Conservation (phyloP, 768 basidiomycete genomes). For the Termitomyces sp. region DNA sequence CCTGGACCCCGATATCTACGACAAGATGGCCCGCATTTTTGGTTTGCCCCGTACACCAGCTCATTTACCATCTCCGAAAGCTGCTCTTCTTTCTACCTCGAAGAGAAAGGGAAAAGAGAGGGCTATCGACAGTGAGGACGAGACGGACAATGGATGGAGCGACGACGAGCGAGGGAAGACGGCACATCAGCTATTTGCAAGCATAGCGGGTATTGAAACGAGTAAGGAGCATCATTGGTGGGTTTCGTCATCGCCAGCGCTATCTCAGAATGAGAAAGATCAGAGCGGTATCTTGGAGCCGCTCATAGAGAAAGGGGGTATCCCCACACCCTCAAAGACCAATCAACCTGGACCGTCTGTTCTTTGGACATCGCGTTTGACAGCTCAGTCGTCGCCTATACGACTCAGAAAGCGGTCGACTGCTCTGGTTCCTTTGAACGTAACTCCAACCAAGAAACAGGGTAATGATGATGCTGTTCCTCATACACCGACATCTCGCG, state of each 20-base stretch:
- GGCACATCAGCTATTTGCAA: constrained; percentile 51
- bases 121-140: constrained; percentile 25
- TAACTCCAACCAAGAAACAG: background rate
- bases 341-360: constrained; percentile 2
- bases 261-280: constrained; percentile 1
- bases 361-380: constrained; percentile 13
- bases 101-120: constrained; percentile 16
- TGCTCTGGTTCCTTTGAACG: background rate
- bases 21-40: constrained; percentile 27
- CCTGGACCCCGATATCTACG: constrained; percentile 30
- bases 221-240: constrained; percentile 27
- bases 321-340: background rate
- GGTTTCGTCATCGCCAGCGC: constrained; percentile 9
- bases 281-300: background rate
- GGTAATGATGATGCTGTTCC: background rate
- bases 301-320: background rate
- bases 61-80: background rate
- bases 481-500: constrained; percentile 4
- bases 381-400: constrained; percentile 17
- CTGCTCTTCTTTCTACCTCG: background rate
- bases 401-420: background rate
- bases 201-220: constrained; percentile 28
- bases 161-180: constrained; percentile 52
- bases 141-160: constrained; percentile 26
- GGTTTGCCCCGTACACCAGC: constrained; percentile 8